Conservation (phyloP, 306 rosid genomes). For the Fagus crenata region DNA sequence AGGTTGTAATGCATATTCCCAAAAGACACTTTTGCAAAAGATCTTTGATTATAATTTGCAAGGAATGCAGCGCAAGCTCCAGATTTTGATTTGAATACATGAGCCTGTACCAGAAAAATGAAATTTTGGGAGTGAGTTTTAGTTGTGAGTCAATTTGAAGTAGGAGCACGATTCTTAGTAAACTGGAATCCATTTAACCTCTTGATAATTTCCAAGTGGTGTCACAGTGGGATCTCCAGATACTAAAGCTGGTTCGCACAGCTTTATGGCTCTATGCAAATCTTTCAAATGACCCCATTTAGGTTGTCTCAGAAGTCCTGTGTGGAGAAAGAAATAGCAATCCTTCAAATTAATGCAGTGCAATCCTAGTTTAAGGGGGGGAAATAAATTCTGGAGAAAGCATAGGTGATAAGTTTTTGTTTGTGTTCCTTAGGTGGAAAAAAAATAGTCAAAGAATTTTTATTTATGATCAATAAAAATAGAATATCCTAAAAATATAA, state of each 20-base stretch:
- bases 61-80: slow-evolving; percentile 97
- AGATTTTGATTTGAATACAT: slow-evolving; percentile 74
- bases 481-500: neutral
- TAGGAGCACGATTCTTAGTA: slow-evolving; percentile 9
- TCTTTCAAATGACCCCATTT: slow-evolving; percentile 99
- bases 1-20: slow-evolving; percentile 82
- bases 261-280: slow-evolving; percentile 88
- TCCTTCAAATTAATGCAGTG: slow-evolving; percentile 21
- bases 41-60: slow-evolving; percentile 67
- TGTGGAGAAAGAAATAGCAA: slow-evolving; percentile 14
- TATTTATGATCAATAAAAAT: neutral
- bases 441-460: neutral
- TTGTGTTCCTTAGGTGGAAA: neutral
- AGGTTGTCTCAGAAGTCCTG: slow-evolving; percentile 84
- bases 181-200: slow-evolving; percentile 50
- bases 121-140: slow-evolving; percentile 21
- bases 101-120: slow-evolving; percentile 56
- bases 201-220: slow-evolving; percentile 69
- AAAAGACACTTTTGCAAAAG: slow-evolving; percentile 70
- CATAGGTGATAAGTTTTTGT: neutral
- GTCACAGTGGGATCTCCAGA: slow-evolving; percentile 68
- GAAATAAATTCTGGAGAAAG: neutral
- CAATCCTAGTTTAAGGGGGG: neutral
- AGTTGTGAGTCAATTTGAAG: slow-evolving; percentile 16
- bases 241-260: slow-evolving; percentile 87